Evolutionary conservation across 371 early-diverging fungal species (phyloP).

Genomic region (Circinella minor): DNA sequence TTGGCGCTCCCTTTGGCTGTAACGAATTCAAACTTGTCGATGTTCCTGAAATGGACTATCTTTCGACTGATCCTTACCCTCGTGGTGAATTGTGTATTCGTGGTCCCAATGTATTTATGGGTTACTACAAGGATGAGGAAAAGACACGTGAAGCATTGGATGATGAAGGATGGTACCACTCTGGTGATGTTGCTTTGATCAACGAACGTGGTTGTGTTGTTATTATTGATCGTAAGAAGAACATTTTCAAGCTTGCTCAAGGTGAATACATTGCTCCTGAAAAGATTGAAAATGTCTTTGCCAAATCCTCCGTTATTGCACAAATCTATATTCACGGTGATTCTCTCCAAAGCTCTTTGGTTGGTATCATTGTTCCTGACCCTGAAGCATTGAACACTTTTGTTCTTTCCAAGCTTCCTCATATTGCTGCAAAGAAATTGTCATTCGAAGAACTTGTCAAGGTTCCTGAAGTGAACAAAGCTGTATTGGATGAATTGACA

Average conservation of each 20-base stretch:
- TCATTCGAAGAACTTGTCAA: slow-evolving; percentile 55
- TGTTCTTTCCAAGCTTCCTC: slow-evolving; percentile 16
- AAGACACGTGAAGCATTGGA: slow-evolving; percentile 84
- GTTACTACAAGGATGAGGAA: slow-evolving; percentile 85
- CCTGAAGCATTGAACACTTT: slow-evolving; percentile 55
- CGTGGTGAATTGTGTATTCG: slow-evolving; percentile 93
- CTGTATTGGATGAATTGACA: slow-evolving; percentile 65
- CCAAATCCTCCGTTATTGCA: slow-evolving; percentile 59
- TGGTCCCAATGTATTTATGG: slow-evolving; percentile 81
- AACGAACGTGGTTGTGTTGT: slow-evolving; percentile 68
- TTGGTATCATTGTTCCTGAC: slow-evolving; percentile 88
- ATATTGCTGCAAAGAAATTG: slow-evolving; percentile 27
- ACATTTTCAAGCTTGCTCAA: slow-evolving; percentile 95
- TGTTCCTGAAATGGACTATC: slow-evolving; percentile 91
- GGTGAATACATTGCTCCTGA: slow-evolving; percentile 99
- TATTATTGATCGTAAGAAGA: slow-evolving; percentile 97
- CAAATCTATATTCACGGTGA: slow-evolving; percentile 87
- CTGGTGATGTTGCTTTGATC: slow-evolving; percentile 90
- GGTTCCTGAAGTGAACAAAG: slow-evolving; percentile 57
- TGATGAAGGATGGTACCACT: slow-evolving; percentile 91
- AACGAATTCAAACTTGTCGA: slow-evolving; percentile 87
- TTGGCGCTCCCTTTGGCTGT: slow-evolving; percentile 71
- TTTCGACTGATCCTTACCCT: slow-evolving; percentile 78
- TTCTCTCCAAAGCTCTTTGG: slow-evolving; percentile 76
- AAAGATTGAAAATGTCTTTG: slow-evolving; percentile 83